Evolutionary conservation across 2,329 filamentous ascomycete species (phyloP), one percentile per base, ranked within the genome.

Genomic region (Diplodia corticola): DNA sequence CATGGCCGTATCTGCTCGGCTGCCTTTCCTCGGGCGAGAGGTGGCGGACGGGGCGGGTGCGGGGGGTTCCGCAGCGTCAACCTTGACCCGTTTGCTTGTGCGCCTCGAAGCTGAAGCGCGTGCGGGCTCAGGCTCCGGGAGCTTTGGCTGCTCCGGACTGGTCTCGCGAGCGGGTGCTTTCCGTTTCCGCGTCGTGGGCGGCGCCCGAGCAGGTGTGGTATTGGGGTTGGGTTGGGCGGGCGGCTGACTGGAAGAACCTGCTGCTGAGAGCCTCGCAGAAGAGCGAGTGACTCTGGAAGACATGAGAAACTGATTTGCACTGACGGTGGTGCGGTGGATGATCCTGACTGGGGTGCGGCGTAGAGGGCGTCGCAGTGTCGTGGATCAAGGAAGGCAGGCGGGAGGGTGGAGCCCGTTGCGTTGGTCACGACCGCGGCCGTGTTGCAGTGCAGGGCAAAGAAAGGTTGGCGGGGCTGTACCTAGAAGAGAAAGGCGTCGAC

Each of bases 221-320:
- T 80, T 74, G 40, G 40, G 3, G 68, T 71, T 73, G 70, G 69
- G 75, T 70, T 72, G 75, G 53, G 71, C 82, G 77, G 74, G 81
- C 80, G 72, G 60, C 64, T 75, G 69, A 73, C 69, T 75, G 69
- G 87, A 77, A 70, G 77, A 76, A 76, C 84, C 85, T 81, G 91
- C 90, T 83, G 91, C 90, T 83, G 91, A 91, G 87, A 92, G 89
- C 85, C 93, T 93, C 83, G 93, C 91, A 80, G 93, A 90, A 76
- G 93, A 95, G 84, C 94, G 92, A 85, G 94, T 97, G 76, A 95
- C 89, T 91, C 93, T 97, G 87, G 89, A 84, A 88, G 91, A 92
- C 93, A 97, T 97, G 89, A 94, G 91, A 89, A 83, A 78, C 72
- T 76, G 72, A 65, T 28, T 68, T 68, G 68, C 51, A 70, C 65